These are phyloP conservation scores for Colletotrichum sp. DNA, from an alignment of 2,329 filamentous ascomycete species.

Conservation along the genomic window DNA sequence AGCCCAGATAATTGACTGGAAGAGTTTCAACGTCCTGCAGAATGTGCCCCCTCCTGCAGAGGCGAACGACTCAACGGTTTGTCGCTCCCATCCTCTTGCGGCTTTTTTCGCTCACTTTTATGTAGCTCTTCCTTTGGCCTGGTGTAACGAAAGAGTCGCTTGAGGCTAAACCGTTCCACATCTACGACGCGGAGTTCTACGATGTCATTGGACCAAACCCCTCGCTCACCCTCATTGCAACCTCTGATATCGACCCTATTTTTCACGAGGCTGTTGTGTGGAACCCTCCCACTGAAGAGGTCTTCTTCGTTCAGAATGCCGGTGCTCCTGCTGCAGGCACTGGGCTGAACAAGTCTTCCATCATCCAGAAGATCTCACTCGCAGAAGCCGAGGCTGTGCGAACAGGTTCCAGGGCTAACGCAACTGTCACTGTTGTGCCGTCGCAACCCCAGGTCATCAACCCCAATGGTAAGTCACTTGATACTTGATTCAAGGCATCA, in stretches of 20 bases:
- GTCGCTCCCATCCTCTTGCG: not conserved
- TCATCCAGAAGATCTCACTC: constrained; percentile 56
- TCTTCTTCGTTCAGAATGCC: constrained; percentile 61
- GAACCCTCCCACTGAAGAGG: constrained; percentile 50
- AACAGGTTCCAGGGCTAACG: constrained; percentile 38
- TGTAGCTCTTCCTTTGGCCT: constrained; percentile 40
- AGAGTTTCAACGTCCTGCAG: constrained; percentile 45
- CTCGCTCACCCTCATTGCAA: constrained; percentile 53
- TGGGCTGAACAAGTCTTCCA: constrained; percentile 53
- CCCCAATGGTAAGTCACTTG: constrained; percentile 46
- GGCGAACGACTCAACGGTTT: constrained; percentile 40
- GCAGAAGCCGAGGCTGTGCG: constrained; percentile 46
- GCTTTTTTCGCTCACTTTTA: not conserved
- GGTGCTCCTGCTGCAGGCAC: constrained; percentile 52
- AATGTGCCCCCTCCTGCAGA: constrained; percentile 40
- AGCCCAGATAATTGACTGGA: constrained; percentile 50
- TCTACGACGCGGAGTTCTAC: constrained; percentile 57
- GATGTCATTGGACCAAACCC: constrained; percentile 54
- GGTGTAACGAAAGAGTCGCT: constrained; percentile 43
- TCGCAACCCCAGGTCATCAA: constrained; percentile 51
- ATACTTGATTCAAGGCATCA: not conserved
- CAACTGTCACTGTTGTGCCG: constrained; percentile 48
- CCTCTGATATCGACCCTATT: constrained; percentile 47
- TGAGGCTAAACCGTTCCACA: constrained; percentile 41
- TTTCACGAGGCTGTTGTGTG: constrained; percentile 64